Conservation (phyloP, 305 asterid genomes). For the Fraxinus ornus region DNA sequence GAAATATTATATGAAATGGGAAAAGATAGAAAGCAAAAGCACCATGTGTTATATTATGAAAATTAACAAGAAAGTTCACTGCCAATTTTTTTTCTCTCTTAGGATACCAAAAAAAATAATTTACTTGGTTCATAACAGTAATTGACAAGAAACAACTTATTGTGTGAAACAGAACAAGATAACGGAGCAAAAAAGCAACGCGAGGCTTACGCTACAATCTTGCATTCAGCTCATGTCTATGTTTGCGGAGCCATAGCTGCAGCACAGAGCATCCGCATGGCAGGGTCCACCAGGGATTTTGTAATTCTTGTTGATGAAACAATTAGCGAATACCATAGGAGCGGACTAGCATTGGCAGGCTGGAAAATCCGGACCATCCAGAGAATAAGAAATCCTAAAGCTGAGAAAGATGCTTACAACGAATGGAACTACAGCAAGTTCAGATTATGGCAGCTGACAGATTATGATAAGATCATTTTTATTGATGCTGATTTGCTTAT, state of each 20-base stretch:
- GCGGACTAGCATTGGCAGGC: conserved; percentile 63
- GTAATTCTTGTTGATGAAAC: conserved; percentile 81
- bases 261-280: conserved; percentile 79
- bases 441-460: conserved; percentile 75
- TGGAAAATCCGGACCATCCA: conserved; percentile 59
- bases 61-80: not conserved
- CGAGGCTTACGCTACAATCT: conserved; percentile 82
- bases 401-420: conserved; percentile 73
- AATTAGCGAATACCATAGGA: conserved; percentile 50
- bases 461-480: conserved; percentile 63
- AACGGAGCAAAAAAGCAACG: conserved; percentile 40
- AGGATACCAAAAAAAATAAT: not conserved
- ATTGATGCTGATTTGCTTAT: conserved; percentile 65
- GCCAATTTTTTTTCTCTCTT: not conserved
- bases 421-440: conserved; percentile 87
- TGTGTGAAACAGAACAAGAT: conserved; percentile 37
- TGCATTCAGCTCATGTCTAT: conserved; percentile 73
- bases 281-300: conserved; percentile 72
- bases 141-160: not conserved
- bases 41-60: not conserved
- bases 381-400: conserved; percentile 67
- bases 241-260: conserved; percentile 91
- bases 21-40: not conserved
- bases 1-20: not conserved
- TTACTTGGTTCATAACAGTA: not conserved